Conservation (phyloP, 495 filamentous ascomycete species). For the Coniosporium apollinis region DNA sequence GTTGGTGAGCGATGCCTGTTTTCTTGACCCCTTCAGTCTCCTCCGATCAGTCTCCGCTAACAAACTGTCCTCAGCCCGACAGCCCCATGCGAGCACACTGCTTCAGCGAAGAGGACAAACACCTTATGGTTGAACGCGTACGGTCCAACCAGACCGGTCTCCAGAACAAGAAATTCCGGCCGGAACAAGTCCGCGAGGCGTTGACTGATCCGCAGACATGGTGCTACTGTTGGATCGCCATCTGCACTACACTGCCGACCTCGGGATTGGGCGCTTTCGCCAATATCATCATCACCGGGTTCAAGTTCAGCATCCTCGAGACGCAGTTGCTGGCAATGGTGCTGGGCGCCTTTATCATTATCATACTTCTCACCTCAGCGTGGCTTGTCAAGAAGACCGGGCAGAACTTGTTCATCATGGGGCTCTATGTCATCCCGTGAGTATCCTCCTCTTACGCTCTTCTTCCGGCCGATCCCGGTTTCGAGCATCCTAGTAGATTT, state of each 20-base stretch:
- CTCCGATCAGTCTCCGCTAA: background rate
- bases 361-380: slow-evolving; percentile 42
- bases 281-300: slow-evolving; percentile 39
- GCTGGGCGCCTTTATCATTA: slow-evolving; percentile 51
- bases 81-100: slow-evolving; percentile 20
- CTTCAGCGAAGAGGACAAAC: slow-evolving; percentile 20
- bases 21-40: background rate
- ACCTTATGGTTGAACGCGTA: slow-evolving; percentile 9
- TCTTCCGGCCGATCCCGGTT: slow-evolving; percentile 13
- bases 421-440: slow-evolving; percentile 45
- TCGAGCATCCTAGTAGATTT: slow-evolving; percentile 18
- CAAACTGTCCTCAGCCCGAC: slow-evolving; percentile 11
- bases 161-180: slow-evolving; percentile 10
- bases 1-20: slow-evolving; percentile 16
- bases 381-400: slow-evolving; percentile 45
- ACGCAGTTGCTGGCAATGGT: slow-evolving; percentile 51
- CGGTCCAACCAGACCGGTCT: slow-evolving; percentile 11
- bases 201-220: slow-evolving; percentile 33
- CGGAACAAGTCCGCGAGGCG: slow-evolving; percentile 24
- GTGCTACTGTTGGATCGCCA: slow-evolving; percentile 35
- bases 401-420: slow-evolving; percentile 50
- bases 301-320: slow-evolving; percentile 33
- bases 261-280: slow-evolving; percentile 50
- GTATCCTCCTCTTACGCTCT: slow-evolving; percentile 11
- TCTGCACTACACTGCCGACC: slow-evolving; percentile 52